phyloP scores from a whole-genome alignment of 106 monocot genomes.

The Dendrobium chrysotoxum region DNA sequence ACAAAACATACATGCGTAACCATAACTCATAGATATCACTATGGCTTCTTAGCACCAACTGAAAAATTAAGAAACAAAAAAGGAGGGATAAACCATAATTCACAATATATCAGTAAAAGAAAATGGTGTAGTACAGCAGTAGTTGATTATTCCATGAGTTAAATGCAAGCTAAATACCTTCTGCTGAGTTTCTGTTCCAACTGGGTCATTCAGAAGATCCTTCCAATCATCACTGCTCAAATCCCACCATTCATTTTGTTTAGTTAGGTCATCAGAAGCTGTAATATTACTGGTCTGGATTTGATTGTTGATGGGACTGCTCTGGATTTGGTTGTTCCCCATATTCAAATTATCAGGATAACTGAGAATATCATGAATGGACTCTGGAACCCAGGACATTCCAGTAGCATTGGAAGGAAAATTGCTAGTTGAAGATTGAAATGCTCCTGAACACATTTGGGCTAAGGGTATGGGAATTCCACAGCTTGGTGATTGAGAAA shows the following conservation, averaged over 20 bases:
- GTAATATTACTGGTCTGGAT: slow-evolving; percentile 8
- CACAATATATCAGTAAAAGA: not conserved
- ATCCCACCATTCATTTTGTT: slow-evolving; percentile 48
- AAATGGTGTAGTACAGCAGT: not conserved
- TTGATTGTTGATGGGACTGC: slow-evolving; percentile 12
- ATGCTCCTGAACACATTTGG: slow-evolving; percentile 18
- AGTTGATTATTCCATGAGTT: not conserved
- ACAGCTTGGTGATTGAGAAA: slow-evolving; percentile 13
- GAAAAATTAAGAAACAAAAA: not conserved
- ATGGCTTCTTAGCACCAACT: not conserved
- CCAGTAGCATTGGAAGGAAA: slow-evolving; percentile 18
- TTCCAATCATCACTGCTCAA: slow-evolving; percentile 34
- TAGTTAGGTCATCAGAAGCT: slow-evolving; percentile 23
- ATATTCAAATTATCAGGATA: slow-evolving; percentile 14
- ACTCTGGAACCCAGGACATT: slow-evolving; percentile 19
- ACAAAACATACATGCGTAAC: not conserved
- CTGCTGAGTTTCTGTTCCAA: slow-evolving; percentile 23
- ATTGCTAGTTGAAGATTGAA: slow-evolving; percentile 20
- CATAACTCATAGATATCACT: not conserved
- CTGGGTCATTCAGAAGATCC: slow-evolving; percentile 27
- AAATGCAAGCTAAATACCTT: slow-evolving; percentile 23
- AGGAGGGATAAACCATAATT: not conserved
- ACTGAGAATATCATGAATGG: slow-evolving; percentile 15
- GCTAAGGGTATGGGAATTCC: slow-evolving; percentile 12
- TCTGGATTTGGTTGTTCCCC: slow-evolving; percentile 19